Evolutionary conservation across 2,329 filamentous ascomycete genomes (phyloP).

Genomic region (Leptographium procerum): DNA sequence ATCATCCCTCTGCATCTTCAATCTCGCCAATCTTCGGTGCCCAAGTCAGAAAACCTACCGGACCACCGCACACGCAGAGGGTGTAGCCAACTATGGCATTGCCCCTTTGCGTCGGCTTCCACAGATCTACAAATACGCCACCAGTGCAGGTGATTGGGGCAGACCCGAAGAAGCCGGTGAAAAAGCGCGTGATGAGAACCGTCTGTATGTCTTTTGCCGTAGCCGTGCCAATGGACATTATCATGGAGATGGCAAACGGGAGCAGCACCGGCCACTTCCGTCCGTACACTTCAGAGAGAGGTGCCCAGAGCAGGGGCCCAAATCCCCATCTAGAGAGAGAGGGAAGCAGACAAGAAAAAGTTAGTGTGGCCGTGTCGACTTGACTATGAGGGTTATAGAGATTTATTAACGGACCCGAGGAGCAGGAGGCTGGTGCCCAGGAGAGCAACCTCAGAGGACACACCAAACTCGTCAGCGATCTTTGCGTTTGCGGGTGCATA

Average conservation of each 20-base stretch:
- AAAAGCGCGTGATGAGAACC: constrained; percentile 53
- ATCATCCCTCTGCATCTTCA: neutral
- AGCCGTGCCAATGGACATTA: too few species aligned
- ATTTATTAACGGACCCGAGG: constrained; percentile 30
- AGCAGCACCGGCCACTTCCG: too few species aligned
- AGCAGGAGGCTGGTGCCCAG: constrained; percentile 36
- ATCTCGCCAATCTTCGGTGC: neutral
- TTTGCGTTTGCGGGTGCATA: constrained; percentile 48
- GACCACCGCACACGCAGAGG: neutral
- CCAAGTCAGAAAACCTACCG: neutral
- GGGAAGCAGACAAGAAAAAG: too few species aligned
- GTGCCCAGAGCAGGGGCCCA: constrained; percentile 23
- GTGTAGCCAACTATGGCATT: constrained; percentile 54
- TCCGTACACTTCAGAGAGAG: constrained; percentile 21
- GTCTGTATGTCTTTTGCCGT: constrained; percentile 52
- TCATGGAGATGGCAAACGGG: too few species aligned
- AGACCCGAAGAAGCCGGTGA: constrained; percentile 49
- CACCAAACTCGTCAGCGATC: constrained; percentile 35
- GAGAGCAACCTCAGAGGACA: constrained; percentile 29
- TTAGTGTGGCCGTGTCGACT: too few species aligned
- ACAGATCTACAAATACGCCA: constrained; percentile 57
- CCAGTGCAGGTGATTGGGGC: constrained; percentile 60
- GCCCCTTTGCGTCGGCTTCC: constrained; percentile 45
- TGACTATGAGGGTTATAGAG: too few species aligned
- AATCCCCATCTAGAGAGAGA: too few species aligned